Evolutionary conservation across 108 stramenopile species (phyloP).

Genomic region (Skeletonema potamos): DNA sequence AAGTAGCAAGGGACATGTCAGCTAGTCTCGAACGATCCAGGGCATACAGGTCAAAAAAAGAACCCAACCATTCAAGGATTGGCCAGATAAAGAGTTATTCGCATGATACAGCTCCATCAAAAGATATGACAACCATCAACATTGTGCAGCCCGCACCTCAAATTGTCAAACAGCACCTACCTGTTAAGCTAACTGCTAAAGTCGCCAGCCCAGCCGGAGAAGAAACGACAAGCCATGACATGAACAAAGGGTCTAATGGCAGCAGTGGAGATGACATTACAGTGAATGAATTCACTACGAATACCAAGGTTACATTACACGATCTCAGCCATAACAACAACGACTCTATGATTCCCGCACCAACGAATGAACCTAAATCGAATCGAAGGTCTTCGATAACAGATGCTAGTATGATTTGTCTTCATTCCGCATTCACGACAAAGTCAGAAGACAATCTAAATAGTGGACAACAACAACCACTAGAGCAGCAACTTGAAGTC

Average conservation of each 20-base stretch:
- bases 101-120: not conserved
- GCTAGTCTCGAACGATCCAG: not conserved
- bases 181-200: not conserved
- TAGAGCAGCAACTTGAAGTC: not conserved
- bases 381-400: not conserved
- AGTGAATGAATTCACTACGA: not conserved
- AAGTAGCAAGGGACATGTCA: not conserved
- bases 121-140: not conserved
- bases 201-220: not conserved
- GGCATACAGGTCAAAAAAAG: not conserved
- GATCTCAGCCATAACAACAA: not conserved
- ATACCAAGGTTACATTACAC: not conserved
- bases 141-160: not conserved
- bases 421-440: not conserved
- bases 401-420: not conserved
- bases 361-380: not conserved
- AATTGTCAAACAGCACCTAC: not conserved
- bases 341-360: not conserved
- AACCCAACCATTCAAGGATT: not conserved
- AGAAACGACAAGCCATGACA: no score
- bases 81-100: no score
- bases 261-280: not conserved
- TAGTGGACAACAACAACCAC: not conserved
- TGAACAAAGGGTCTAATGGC: no score
- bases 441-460: not conserved